Evolutionary conservation across 2,329 filamentous ascomycete genomes (phyloP), one percentile per base, ranked within the genome.

Genomic region (Zopfia rhizophila): DNA sequence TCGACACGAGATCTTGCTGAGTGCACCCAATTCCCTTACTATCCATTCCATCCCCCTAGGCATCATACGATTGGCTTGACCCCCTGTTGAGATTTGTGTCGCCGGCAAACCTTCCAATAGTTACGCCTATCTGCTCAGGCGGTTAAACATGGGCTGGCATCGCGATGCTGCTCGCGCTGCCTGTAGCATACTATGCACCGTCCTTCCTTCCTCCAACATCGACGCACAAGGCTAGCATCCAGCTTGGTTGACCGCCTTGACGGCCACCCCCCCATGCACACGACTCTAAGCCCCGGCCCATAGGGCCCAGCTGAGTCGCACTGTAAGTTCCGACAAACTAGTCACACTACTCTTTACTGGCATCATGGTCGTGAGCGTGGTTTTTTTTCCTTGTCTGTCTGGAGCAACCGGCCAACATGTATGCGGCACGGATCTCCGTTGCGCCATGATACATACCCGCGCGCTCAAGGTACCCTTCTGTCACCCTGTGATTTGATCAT

Each of bases 361-460:
- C 60, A 60, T 66, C 58, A 60, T 61, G 51, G 54, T 57, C 53
- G 58, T 56, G 43, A 45, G 39, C 48, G 51, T 38, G 29, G 25
- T 11, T 44, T 25, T 28, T 38, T 39, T 42, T 35, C 30, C 33
- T 24, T 38, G 14, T 16, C 30, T 19, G 38, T 31, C 57, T 45
- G 30, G 23, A 10, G 24, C 29, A 27, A 33, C 22, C 19, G 29
- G 19, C 29, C 30, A 27, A 17, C 39, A 31, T 24, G 11, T 16
- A 44, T 54, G 54, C 67, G 59, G 68, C 69, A 69, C 67, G 63
- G 65, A 66, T 66, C 63, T 65, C 61, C 62, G 64, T 70, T 70
- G 69, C 68, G 68, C 69, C 68, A 71, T 70, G 68, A 65, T 70
- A 70, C 69, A 66, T 66, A 69, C 67, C 66, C 66, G 67, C 67